phyloP scores from a whole-genome alignment of 2,329 filamentous ascomycete species.

The Penicillium psychrosexuale region DNA sequence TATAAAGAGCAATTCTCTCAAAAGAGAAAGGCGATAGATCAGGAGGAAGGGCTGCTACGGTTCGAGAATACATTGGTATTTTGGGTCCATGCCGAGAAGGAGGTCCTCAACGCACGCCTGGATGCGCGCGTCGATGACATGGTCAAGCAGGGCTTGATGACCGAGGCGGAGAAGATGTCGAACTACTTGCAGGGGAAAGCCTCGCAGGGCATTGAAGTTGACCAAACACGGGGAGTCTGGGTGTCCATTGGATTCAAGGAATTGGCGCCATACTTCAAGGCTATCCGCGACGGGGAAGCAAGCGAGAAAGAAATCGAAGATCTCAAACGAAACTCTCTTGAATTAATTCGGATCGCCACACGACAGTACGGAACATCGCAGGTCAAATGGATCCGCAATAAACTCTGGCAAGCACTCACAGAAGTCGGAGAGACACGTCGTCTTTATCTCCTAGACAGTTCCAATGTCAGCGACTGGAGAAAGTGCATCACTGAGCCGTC shows the following conservation, averaged over 20 bases:
- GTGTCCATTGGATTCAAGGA: slow-evolving; percentile 96
- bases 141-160: slow-evolving; percentile 64
- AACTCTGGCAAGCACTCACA: slow-evolving; percentile 68
- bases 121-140: slow-evolving; percentile 80
- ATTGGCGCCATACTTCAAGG: slow-evolving; percentile 67
- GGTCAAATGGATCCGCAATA: slow-evolving; percentile 79
- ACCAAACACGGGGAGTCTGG: slow-evolving; percentile 84
- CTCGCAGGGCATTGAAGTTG: slow-evolving; percentile 54
- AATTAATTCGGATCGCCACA: slow-evolving; percentile 77
- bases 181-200: slow-evolving; percentile 47
- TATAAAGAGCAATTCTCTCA: slow-evolving; percentile 70
- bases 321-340: slow-evolving; percentile 60
- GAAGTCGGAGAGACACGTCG: slow-evolving; percentile 53
- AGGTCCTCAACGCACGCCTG: slow-evolving; percentile 66
- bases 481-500: slow-evolving; percentile 65
- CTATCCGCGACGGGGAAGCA: slow-evolving; percentile 33
- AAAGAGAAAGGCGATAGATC: slow-evolving; percentile 23
- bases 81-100: slow-evolving; percentile 77
- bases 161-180: slow-evolving; percentile 58
- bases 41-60: slow-evolving; percentile 40
- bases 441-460: slow-evolving; percentile 79
- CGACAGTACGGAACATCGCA: slow-evolving; percentile 85
- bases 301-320: slow-evolving; percentile 48
- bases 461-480: slow-evolving; percentile 61
- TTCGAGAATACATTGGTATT: slow-evolving; percentile 65